Evolutionary conservation across 2,329 filamentous ascomycete species (phyloP), one percentile per base, ranked within the genome.

Genomic region (Pseudonectria buxi): DNA sequence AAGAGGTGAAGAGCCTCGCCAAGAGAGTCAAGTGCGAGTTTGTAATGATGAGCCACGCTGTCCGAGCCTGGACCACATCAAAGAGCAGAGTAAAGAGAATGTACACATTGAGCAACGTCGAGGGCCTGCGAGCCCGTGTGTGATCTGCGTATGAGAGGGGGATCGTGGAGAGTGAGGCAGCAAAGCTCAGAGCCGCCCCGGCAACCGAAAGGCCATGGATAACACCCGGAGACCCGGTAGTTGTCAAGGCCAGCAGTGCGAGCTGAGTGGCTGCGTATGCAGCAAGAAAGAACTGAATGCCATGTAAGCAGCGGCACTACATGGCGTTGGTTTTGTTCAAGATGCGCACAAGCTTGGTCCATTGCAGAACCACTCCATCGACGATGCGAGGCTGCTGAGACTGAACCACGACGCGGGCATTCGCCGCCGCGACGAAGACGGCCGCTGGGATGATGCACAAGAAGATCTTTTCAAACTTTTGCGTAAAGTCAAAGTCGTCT

Each of bases 401-500:
- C 7, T 70, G 42, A 2, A 57, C 45, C 1, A 56, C 34, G 1
- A 62, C 41, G 1, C 67, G 54, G 11, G 56, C 48, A 30, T 61
- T 24, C 0, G 61, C 58, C 2, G 59, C 33, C 1, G 57, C 41
- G 10, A 67, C 42, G 27, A 71, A 68, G 0, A 68, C 34, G 2
- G 57, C 45, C 0, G 62, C 50, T 0, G 69, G 69, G 3, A 67
- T 48, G 7, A 71, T 56, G 2, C 61, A 58, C n/a, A 73, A 57
- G 32, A 72, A 58, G 4, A 69, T 54, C 14, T 64, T 56, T 46
- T 72, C 69, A 35, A 74, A 72, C 18, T 57, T 59, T 32, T 72
- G 51, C 1, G 69, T 73, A 37, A 72, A 71, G 46, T 72, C 69
- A 36, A 73, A 73, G 38, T 68, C 62, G 33, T 54, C 61, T 9